These are phyloP conservation scores for Proliferodiscus dingleyae DNA, from an alignment of 2,329 filamentous ascomycete species.

Conservation along the genomic window DNA sequence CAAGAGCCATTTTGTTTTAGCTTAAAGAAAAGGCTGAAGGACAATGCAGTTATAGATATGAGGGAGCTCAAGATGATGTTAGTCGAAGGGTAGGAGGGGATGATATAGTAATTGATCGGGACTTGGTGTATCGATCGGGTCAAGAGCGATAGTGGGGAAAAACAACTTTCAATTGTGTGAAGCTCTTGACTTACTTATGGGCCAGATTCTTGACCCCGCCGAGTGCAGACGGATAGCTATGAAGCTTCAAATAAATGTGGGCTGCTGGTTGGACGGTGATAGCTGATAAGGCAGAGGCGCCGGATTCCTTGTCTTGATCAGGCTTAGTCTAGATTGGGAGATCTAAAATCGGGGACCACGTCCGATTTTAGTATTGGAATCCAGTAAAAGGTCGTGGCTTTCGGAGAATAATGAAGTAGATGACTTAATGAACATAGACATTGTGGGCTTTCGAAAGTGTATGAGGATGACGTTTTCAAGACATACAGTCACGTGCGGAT, in stretches of 20 bases:
- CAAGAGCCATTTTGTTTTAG: slow-evolving; percentile 48
- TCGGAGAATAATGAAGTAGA: too few species aligned
- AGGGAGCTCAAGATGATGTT: not conserved
- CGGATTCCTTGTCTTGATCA: slow-evolving; percentile 17
- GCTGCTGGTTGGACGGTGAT: slow-evolving; percentile 18
- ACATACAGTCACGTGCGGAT: too few species aligned
- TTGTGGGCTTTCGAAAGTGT: too few species aligned
- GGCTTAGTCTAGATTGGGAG: slow-evolving; percentile 18
- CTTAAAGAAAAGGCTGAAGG: not conserved
- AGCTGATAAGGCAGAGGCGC: slow-evolving; percentile 13
- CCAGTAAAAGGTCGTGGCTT: too few species aligned
- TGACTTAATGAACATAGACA: too few species aligned
- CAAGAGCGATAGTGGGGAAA: slow-evolving; percentile 19
- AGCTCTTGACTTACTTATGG: slow-evolving; percentile 11
- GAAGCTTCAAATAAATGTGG: slow-evolving; percentile 13
- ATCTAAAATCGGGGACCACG: slow-evolving; percentile 4
- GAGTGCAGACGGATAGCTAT: slow-evolving; percentile 11
- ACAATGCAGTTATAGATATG: not conserved
- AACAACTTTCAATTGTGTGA: slow-evolving; percentile 10
- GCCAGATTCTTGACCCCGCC: slow-evolving; percentile 10
- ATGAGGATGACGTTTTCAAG: too few species aligned
- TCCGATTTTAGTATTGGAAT: slow-evolving; percentile 15
- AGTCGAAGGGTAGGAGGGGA: slow-evolving; percentile 5
- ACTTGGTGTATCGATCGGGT: slow-evolving; percentile 29
- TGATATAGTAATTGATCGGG: slow-evolving; percentile 21